Evolutionary conservation across 345 rosid genomes (phyloP), one percentile per base, ranked within the genome.

Genomic region (Dipteronia dyeriana): DNA sequence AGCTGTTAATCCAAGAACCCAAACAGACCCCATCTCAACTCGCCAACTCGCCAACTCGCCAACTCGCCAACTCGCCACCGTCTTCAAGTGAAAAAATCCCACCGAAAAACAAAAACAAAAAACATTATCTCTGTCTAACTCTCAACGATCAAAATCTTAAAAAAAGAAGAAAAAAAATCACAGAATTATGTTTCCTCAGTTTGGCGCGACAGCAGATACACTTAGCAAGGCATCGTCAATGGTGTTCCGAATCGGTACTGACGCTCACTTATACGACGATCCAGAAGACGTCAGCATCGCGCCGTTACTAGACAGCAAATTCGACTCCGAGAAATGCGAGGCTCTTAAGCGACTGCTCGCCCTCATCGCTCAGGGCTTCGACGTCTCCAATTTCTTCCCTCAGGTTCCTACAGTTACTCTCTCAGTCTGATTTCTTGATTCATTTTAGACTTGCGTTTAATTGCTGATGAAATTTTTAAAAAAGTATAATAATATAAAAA

Each of bases 311-410:
- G 99, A 96, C 47, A 91, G 97, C 93, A 90, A 87, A 84, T 96
- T 89, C 83, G 98, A 96, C 79, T 90, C 97, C 10, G 98, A 94
- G 92, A 96, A 90, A 76, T 91, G 94, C 82, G 97, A 94, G 81
- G 99, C 99, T 71, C 94, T 96, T 45, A 96, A 94, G 85, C 97
- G 98, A 77, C 89, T 92, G 53, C 97, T 96, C 72, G 99, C 97
- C 65, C 94, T 92, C 74, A 91, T 94, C 73, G 95, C 97, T 54
- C 98, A 96, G 77, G 99, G 99, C 47, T 89, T 88, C 71, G 99
- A 96, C 34, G 98, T 94, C 81, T 92, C 99, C 90, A 96, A 92
- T 84, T 94, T 89, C 88, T 96, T 96, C 85, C 97, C 97, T 75
- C 98, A 94, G 98, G 98, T 90, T 38, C 66, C n/a, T 25, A 7